Conservation (phyloP, 495 filamentous ascomycete genomes). For the Niebla homalea region DNA sequence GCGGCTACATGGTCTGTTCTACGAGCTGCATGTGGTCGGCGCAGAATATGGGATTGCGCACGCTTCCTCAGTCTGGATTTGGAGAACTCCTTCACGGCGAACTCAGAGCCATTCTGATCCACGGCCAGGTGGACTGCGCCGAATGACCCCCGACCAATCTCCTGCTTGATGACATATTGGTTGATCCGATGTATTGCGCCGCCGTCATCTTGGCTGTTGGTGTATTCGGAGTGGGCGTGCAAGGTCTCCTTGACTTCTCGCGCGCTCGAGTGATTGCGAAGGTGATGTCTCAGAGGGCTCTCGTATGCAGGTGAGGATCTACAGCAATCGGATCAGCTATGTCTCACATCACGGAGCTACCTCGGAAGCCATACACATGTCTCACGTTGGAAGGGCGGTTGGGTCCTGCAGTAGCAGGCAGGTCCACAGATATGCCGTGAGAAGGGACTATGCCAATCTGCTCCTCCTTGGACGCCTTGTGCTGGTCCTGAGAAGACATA, state of each 20-base stretch:
- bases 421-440: constrained; percentile 26
- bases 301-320: constrained; percentile 43
- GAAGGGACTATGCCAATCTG: constrained; percentile 24
- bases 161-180: constrained; percentile 87
- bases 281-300: constrained; percentile 64
- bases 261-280: constrained; percentile 53
- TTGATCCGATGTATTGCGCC: constrained; percentile 71
- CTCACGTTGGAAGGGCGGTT: constrained; percentile 22
- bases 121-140: constrained; percentile 85
- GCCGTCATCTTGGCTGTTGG: constrained; percentile 72
- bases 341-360: constrained; percentile 1
- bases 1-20: constrained; percentile 37
- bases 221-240: constrained; percentile 78
- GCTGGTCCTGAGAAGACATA: background rate
- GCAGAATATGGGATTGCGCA: constrained; percentile 80
- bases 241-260: constrained; percentile 83
- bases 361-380: constrained; percentile 27
- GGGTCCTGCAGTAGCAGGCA: constrained; percentile 12
- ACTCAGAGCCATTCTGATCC: constrained; percentile 88
- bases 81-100: constrained; percentile 95
- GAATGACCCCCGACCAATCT: constrained; percentile 92
- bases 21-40: constrained; percentile 44
- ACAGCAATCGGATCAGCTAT: constrained; percentile 1
- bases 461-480: constrained; percentile 17
- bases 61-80: constrained; percentile 86